A percentile compares a stretch with the other conserved stretches of the same genome.
Evolutionary conservation across 805 yeast genomes (phyloP).

Genomic region (Candida coleopterorum): DNA sequence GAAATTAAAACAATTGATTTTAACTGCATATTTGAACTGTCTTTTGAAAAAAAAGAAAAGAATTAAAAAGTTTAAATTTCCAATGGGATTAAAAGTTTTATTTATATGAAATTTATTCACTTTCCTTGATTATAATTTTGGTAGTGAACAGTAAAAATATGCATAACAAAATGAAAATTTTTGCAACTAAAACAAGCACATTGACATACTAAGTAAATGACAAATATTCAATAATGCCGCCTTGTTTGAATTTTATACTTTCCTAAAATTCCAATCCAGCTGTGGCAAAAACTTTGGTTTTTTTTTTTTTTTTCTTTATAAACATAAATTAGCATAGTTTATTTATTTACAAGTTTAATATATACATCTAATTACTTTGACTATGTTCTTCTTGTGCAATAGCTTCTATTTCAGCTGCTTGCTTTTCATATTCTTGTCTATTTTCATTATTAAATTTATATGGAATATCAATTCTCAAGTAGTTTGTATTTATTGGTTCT

Average conservation of each 20-base stretch:
- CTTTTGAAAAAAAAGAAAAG: neutral
- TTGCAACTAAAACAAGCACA: too few species aligned
- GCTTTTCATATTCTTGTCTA: neutral
- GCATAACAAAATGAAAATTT: conserved; percentile 3
- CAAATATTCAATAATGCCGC: conserved; percentile 1
- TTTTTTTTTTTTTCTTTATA: too few species aligned
- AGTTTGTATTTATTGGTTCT: conserved; percentile 2
- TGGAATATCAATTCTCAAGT: conserved; percentile 1
- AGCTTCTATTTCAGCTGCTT: conserved; percentile 5
- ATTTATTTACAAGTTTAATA: conserved; percentile 1
- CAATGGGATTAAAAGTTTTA: conserved; percentile 1
- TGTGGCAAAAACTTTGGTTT: neutral
- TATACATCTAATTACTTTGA: conserved; percentile 1
- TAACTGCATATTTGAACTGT: conserved; percentile 1
- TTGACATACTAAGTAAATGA: too few species aligned
- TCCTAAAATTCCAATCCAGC: neutral
- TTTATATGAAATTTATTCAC: neutral
- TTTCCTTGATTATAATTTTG: conserved; percentile 2
- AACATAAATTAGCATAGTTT: too few species aligned
- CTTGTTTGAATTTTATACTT: neutral
- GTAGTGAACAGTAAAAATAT: neutral
- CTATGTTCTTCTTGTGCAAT: conserved; percentile 3
- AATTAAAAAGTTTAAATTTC: neutral
- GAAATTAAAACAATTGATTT: conserved; percentile 3
- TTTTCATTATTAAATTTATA: neutral